These are phyloP conservation scores for Nicotiana attenuata DNA, from an alignment of 257 asterid genomes.

Conservation along the genomic window DNA sequence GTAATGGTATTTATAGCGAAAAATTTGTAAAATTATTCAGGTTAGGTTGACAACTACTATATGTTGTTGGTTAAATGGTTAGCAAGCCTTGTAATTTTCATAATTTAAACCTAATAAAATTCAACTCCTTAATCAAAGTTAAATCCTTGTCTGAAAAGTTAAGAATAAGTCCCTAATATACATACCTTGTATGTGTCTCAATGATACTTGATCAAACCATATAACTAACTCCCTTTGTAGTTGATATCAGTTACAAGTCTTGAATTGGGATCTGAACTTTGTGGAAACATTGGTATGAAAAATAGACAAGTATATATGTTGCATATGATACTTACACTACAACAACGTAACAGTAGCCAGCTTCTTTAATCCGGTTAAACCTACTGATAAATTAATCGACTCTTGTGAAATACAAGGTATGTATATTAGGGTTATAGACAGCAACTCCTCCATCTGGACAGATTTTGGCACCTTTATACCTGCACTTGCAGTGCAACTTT, in stretches of 20 bases:
- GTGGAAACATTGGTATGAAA: neutral
- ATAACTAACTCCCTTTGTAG: conserved; percentile 61
- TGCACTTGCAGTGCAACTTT: conserved; percentile 82
- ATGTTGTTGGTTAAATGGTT: neutral
- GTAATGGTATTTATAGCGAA: no score
- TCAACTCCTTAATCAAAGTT: neutral
- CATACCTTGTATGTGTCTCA: conserved; percentile 83
- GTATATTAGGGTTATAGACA: conserved; percentile 78
- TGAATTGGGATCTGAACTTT: conserved; percentile 44
- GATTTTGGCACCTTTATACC: conserved; percentile 44
- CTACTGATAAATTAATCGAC: conserved; percentile 49
- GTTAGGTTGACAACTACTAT: neutral
- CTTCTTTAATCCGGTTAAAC: conserved; percentile 52
- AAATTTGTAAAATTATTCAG: neutral
- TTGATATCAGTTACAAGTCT: conserved; percentile 75
- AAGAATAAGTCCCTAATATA: neutral
- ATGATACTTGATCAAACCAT: conserved; percentile 96
- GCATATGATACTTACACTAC: conserved; percentile 43
- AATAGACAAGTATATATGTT: neutral
- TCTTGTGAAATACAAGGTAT: no score
- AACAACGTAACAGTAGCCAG: conserved; percentile 53
- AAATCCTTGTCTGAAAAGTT: no score
- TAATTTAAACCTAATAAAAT: neutral
- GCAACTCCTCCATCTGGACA: conserved; percentile 95
- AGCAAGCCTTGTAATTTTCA: neutral